Evolutionary conservation across 169 alveolate genomes (phyloP).

Genomic region (Plasmodium falciparum): DNA sequence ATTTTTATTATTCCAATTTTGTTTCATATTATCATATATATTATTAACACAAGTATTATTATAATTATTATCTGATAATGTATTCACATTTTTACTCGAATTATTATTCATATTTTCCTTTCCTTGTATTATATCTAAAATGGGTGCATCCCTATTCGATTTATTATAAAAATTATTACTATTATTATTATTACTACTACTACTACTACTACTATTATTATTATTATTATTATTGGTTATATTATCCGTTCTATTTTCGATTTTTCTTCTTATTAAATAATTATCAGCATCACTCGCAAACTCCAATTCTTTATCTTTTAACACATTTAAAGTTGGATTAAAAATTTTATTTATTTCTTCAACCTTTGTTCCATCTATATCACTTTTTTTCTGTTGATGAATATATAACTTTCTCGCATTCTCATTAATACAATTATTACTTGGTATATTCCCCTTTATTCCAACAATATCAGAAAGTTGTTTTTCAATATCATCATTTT

Average conservation of each 20-base stretch:
- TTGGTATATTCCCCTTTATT: constrained; percentile 24
- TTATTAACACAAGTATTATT: not conserved
- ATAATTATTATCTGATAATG: too few relatives aligned
- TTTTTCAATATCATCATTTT: constrained; percentile 42
- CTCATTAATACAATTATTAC: constrained; percentile 43
- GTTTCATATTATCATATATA: not conserved
- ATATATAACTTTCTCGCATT: constrained; percentile 9
- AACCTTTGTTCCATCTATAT: constrained; percentile 19
- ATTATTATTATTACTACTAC: not conserved
- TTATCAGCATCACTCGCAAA: not conserved
- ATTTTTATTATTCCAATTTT: constrained; percentile 7
- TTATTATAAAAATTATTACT: not conserved
- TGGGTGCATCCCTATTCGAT: not conserved
- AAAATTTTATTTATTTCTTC: constrained; percentile 43
- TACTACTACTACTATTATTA: not conserved
- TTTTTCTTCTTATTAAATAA: not conserved
- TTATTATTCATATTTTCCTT: not conserved
- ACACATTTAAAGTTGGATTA: constrained; percentile 38
- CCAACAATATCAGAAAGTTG: constrained; percentile 59
- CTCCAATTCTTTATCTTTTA: constrained; percentile 21
- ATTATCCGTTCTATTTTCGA: not conserved
- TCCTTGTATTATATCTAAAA: not conserved
- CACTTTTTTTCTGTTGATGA: not conserved
- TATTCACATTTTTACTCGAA: too few relatives aligned
- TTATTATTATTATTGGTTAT: not conserved